Evolutionary conservation across 1,284 basidiomycete genomes (phyloP).

Genomic region (Cystobasidiaceae sp.): DNA sequence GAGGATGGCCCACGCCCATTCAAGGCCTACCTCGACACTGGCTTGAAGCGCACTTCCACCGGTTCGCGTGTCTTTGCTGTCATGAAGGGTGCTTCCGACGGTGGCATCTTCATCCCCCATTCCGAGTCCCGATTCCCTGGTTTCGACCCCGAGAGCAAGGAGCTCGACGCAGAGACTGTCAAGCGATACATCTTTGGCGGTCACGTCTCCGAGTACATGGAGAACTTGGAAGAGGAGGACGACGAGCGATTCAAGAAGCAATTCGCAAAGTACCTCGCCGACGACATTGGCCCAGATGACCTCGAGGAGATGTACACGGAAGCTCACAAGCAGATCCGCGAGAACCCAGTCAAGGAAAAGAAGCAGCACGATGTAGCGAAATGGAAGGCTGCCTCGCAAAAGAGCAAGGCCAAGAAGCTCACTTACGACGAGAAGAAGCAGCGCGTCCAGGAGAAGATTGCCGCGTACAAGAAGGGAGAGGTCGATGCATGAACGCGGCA

Average conservation of each 20-base stretch:
- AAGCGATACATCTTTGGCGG: slow-evolving; percentile 79
- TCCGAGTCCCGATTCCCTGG: slow-evolving; percentile 98
- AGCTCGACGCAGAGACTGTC: slow-evolving; percentile 87
- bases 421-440: slow-evolving; percentile 71
- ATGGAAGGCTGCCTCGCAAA: slow-evolving; percentile 82
- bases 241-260: slow-evolving; percentile 99
- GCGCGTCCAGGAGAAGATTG: slow-evolving; percentile 56
- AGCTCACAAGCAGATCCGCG: slow-evolving; percentile 70
- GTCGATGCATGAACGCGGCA: slow-evolving; percentile 28
- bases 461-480: slow-evolving; percentile 5
- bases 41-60: slow-evolving; percentile 95
- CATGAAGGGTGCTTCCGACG: slow-evolving; percentile 97
- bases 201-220: slow-evolving; percentile 99
- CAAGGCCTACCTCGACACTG: slow-evolving; percentile 98
- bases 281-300: slow-evolving; percentile 92
- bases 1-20: slow-evolving; percentile 96
- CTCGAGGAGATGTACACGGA: slow-evolving; percentile 74
- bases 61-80: slow-evolving; percentile 98
- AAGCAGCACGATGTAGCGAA: slow-evolving; percentile 77
- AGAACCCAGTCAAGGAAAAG: slow-evolving; percentile 84
- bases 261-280: slow-evolving; percentile 89
- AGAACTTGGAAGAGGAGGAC: slow-evolving; percentile 98
- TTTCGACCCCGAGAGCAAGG: slow-evolving; percentile 89
- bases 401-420: slow-evolving; percentile 67
- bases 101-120: slow-evolving; percentile 97